A percentile compares a stretch with the other conserved stretches of the same genome.
Conservation (phyloP, 2,329 filamentous ascomycete genomes). For the Pseudopithomyces chartarum region DNA sequence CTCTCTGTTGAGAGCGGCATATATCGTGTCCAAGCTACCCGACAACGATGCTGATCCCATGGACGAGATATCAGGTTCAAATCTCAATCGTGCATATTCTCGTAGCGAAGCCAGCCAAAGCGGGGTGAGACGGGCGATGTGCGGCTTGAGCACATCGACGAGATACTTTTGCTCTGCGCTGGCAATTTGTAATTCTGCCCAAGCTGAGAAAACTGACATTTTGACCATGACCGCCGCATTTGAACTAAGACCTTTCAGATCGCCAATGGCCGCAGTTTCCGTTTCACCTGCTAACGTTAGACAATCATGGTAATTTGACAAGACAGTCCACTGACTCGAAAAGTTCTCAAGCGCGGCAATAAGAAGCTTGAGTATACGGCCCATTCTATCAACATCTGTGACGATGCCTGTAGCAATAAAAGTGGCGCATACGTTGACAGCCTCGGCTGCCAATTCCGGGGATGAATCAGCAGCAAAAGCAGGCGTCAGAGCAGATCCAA, state of each 20-base stretch:
- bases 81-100: constrained; percentile 89
- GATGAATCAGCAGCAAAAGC: constrained; percentile 96
- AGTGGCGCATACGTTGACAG: constrained; percentile 95
- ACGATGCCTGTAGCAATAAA: constrained; percentile 98
- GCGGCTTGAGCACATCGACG: constrained; percentile 83
- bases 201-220: constrained; percentile 94
- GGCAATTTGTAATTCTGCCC: constrained; percentile 95
- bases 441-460: constrained; percentile 91
- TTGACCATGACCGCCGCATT: constrained; percentile 99
- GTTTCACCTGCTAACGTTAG: constrained; percentile 58
- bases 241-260: constrained; percentile 87
- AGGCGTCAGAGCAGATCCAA: constrained; percentile 92
- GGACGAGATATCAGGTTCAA: constrained; percentile 96
- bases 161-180: constrained; percentile 91
- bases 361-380: constrained; percentile 91
- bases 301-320: background rate
- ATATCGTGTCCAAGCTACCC: constrained; percentile 89
- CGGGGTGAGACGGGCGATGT: constrained; percentile 87
- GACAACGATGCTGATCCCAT: constrained; percentile 80
- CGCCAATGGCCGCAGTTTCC: constrained; percentile 86
- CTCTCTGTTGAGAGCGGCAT: constrained; percentile 91
- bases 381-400: constrained; percentile 98
- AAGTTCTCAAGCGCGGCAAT: constrained; percentile 93
- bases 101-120: constrained; percentile 91
- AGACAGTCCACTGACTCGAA: constrained; percentile 57